Evolutionary conservation across 176 grass and related monocot species (phyloP), one percentile per base, ranked within the genome.

Genomic region (Oryza meyeriana): DNA sequence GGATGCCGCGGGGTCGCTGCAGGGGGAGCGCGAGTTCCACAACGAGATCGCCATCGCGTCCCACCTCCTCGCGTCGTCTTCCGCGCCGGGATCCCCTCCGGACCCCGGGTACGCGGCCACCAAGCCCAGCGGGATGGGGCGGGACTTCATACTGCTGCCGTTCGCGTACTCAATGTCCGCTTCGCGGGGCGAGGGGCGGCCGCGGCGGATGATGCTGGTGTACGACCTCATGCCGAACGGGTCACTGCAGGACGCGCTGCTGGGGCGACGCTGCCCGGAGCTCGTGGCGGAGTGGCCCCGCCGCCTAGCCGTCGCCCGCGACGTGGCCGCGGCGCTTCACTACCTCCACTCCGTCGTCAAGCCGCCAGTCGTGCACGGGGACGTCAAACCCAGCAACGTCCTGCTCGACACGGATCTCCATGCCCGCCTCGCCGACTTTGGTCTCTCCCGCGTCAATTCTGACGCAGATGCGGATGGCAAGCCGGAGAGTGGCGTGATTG

Each of bases 1-100:
- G 91, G 88, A 89, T 35, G 85, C 91, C 25, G 84, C 61, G 1
- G 87, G 88, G 13, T 97, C 94, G 0, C 94, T 97, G 2, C 94
- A 93, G 87, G 94, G 94, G n/a, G 94, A 97, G 69, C 94, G 94
- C 52, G 94, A 97, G 91, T 97, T 93, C 80, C 82, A 89, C 50
- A 97, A 93, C 74, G 94, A 97, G 88, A 87, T 97, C 67, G 81
- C 86, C 14, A 74, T 93, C 34, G 89, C 90, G 50, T 71, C 88
- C 61, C 83, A 87, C 63, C 64, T 97, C 68, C 69, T 72, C 42
- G 29, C 52, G 36, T 30, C 74, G 10, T 1, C 3, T 1, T 71
- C 79, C 66, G 11, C 26, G 1, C 22, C 78, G 16, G 66, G 5
- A 7, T 57, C 64, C 24, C 27, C 64, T 33, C 31, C 61, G 9